Conservation (phyloP, 2,329 filamentous ascomycete genomes). For the Talaromyces sp. region DNA sequence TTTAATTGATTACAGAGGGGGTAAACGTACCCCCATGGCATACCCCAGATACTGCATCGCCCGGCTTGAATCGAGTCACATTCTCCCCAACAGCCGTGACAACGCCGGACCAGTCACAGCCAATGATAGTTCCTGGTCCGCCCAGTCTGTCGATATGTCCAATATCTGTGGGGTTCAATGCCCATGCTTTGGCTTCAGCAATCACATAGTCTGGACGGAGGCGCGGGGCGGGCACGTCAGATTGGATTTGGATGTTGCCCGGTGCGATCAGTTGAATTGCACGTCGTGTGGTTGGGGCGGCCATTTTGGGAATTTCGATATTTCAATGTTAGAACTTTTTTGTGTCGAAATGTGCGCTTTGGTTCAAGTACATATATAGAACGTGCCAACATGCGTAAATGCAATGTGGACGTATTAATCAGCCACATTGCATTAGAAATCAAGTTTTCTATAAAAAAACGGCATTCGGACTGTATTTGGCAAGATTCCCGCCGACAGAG, state of each 20-base stretch:
- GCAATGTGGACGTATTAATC: no score
- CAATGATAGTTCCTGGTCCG: neutral
- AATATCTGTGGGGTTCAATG: neutral
- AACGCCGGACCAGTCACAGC: neutral
- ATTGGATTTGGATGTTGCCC: neutral
- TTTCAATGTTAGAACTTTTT: no score
- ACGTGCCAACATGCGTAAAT: no score
- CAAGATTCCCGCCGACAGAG: no score
- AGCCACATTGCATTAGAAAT: no score
- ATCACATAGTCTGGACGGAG: neutral
- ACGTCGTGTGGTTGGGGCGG: neutral
- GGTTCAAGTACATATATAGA: no score
- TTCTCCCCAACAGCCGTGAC: neutral
- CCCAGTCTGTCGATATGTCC: neutral
- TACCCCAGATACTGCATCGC: neutral
- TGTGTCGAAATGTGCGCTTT: no score
- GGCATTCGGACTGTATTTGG: no score
- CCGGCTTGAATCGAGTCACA: neutral
- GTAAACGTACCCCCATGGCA: neutral
- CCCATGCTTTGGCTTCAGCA: neutral
- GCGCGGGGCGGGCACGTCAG: neutral
- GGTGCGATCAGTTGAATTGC: neutral
- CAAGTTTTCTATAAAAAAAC: no score
- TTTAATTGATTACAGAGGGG: neutral
- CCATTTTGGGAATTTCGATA: neutral